These are phyloP conservation scores for Helotiales sp. DNA, from an alignment of 2,329 filamentous ascomycete genomes.

Conservation along the genomic window DNA sequence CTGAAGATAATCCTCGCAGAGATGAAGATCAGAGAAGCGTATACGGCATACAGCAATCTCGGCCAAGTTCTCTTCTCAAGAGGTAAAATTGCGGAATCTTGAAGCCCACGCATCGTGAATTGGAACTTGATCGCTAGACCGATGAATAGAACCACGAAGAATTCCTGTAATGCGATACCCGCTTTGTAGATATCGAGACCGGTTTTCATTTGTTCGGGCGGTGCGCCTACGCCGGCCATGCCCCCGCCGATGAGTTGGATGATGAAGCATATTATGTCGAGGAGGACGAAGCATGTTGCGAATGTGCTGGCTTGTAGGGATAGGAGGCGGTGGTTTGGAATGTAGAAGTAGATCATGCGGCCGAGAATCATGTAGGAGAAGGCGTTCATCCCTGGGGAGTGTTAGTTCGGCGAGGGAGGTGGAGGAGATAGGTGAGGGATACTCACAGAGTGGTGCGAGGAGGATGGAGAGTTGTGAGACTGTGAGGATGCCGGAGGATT, in stretches of 20 bases:
- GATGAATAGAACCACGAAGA: constrained; percentile 35
- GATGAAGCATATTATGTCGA: constrained; percentile 48
- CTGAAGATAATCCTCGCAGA: constrained; percentile 64
- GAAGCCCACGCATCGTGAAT: constrained; percentile 15
- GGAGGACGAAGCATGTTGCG: constrained; percentile 50
- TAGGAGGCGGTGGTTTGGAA: constrained; percentile 44
- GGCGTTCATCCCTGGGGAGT: constrained; percentile 36
- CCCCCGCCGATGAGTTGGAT: constrained; percentile 41
- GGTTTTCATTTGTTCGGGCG: constrained; percentile 16
- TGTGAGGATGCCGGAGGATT: constrained; percentile 41
- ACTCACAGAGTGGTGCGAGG: constrained; percentile 35
- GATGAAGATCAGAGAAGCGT: background rate
- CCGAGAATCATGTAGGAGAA: constrained; percentile 40
- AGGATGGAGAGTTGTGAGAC: constrained; percentile 49
- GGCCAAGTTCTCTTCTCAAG: background rate
- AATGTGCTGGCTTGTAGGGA: constrained; percentile 42
- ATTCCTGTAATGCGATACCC: constrained; percentile 35
- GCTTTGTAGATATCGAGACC: constrained; percentile 36
- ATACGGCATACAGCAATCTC: background rate
- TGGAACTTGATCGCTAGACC: constrained; percentile 30
- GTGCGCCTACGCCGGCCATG: constrained; percentile 17
- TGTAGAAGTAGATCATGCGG: constrained; percentile 38
- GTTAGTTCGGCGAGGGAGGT: background rate
- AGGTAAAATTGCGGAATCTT: background rate
- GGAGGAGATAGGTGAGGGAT: background rate